Percentiles rank a stretch among this genome's conserved stretches.
phyloP scores from a whole-genome alignment of 257 asterid genomes.

The Solanum appendiculatum region DNA sequence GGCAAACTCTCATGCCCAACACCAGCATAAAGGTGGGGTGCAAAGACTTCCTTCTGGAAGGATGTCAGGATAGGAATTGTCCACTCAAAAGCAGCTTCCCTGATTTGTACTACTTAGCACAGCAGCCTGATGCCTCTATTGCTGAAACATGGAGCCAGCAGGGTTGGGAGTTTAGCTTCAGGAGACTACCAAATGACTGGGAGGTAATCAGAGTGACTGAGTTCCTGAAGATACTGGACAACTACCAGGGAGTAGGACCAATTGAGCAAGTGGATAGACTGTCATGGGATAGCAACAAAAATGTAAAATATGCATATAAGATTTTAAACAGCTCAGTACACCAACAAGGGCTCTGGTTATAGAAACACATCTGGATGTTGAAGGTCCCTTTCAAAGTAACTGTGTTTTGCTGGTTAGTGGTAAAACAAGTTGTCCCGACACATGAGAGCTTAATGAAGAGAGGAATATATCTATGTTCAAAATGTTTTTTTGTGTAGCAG shows the following conservation, averaged over 20 bases:
- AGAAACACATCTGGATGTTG: neutral
- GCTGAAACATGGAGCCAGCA: neutral
- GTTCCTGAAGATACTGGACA: neutral
- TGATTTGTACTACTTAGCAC: neutral
- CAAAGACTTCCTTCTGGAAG: neutral
- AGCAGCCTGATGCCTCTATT: neutral
- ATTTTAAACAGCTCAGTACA: neutral
- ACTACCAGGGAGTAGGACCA: neutral
- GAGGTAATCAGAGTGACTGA: neutral
- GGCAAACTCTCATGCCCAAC: neutral
- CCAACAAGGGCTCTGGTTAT: neutral
- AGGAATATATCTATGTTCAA: neutral
- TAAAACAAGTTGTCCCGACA: neutral
- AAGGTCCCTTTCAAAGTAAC: neutral
- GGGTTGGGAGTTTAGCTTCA: neutral
- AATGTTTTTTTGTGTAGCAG: neutral
- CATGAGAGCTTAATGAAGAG: neutral
- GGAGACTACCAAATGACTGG: neutral
- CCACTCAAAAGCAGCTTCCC: neutral
- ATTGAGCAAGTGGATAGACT: neutral
- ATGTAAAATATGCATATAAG: neutral
- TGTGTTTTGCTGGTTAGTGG: neutral
- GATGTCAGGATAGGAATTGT: neutral
- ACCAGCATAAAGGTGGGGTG: neutral
- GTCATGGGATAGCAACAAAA: neutral